phyloP scores from a whole-genome alignment of 2,329 filamentous ascomycete species.

The Albifimbria verrucaria region DNA sequence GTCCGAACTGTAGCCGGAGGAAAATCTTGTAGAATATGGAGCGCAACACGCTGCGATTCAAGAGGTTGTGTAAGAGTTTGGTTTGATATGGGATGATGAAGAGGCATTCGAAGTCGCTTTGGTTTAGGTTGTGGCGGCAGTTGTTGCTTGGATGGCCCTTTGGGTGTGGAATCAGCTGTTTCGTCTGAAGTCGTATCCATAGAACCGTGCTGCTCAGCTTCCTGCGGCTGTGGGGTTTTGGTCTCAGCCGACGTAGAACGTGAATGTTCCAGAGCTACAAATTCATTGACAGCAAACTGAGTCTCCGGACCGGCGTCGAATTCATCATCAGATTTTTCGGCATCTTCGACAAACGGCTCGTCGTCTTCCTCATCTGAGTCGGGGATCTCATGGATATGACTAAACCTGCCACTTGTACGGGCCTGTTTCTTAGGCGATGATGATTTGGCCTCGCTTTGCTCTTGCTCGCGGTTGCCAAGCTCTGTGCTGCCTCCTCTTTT shows the following conservation, averaged over 20 bases:
- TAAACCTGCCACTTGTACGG: constrained; percentile 13
- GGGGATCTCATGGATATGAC: constrained; percentile 37
- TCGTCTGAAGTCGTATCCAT: background rate
- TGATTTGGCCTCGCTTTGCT: constrained; percentile 15
- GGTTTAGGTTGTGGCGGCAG: background rate
- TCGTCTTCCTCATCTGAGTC: constrained; percentile 46
- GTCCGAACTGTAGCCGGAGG: constrained; percentile 46
- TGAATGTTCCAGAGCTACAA: constrained; percentile 23
- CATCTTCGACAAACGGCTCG: constrained; percentile 6
- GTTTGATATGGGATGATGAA: constrained; percentile 16
- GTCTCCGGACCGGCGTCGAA: constrained; percentile 29
- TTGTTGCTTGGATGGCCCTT: constrained; percentile 10
- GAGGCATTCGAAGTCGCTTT: constrained; percentile 21
- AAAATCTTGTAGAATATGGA: constrained; percentile 45
- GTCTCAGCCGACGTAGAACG: background rate
- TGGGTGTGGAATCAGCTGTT: background rate
- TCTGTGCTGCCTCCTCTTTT: constrained; percentile 15
- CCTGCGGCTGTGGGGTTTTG: background rate
- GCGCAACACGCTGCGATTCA: constrained; percentile 48
- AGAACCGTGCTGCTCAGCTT: too few species aligned
- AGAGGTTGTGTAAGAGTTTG: constrained; percentile 26
- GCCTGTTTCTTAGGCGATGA: constrained; percentile 13
- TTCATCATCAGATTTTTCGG: constrained; percentile 13
- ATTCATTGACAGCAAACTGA: constrained; percentile 29
- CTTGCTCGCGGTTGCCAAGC: constrained; percentile 10